A percentile compares a stretch with the other conserved stretches of the same genome.
Conservation (phyloP, 2,329 filamentous ascomycete species). For the Penicillium sclerotiorum region DNA sequence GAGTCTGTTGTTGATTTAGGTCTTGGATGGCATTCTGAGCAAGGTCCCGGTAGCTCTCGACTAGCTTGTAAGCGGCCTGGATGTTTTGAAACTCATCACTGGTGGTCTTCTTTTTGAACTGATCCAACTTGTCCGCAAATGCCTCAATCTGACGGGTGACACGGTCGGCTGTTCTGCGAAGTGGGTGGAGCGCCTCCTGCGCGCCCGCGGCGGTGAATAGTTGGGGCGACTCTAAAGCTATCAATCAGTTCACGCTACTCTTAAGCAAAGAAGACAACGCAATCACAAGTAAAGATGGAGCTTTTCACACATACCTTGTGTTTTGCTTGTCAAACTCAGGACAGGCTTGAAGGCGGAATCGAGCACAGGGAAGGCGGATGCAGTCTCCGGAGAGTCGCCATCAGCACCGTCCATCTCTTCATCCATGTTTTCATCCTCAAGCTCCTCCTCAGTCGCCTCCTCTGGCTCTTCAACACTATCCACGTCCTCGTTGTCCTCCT, state of each 20-base stretch:
- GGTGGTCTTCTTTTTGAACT: conserved; percentile 62
- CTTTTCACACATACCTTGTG: conserved; percentile 16
- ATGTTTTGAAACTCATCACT: conserved; percentile 57
- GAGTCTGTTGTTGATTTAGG: conserved; percentile 42
- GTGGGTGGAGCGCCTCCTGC: conserved; percentile 58
- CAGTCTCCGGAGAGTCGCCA: conserved; percentile 30
- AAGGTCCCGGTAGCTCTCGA: conserved; percentile 64
- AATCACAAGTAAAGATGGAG: no score
- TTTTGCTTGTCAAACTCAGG: conserved; percentile 11
- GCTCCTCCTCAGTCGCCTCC: conserved; percentile 23
- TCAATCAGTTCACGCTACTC: conserved; percentile 11
- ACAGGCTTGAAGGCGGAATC: conserved; percentile 21
- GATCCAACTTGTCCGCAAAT: conserved; percentile 81
- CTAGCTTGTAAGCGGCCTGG: conserved; percentile 68
- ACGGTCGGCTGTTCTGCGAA: conserved; percentile 67
- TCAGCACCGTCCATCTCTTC: conserved; percentile 33
- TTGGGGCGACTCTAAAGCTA: conserved; percentile 27
- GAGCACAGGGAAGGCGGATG: conserved; percentile 31
- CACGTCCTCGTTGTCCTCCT: conserved; percentile 29
- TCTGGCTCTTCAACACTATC: conserved; percentile 30
- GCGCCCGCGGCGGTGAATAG: conserved; percentile 51
- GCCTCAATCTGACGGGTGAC: conserved; percentile 81
- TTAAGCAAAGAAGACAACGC: background rate
- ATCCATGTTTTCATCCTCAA: conserved; percentile 24
- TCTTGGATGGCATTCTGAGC: conserved; percentile 55